Base-by-base conservation (phyloP, 1,284 basidiomycete species). In the Ganoderma lingzhi region DNA sequence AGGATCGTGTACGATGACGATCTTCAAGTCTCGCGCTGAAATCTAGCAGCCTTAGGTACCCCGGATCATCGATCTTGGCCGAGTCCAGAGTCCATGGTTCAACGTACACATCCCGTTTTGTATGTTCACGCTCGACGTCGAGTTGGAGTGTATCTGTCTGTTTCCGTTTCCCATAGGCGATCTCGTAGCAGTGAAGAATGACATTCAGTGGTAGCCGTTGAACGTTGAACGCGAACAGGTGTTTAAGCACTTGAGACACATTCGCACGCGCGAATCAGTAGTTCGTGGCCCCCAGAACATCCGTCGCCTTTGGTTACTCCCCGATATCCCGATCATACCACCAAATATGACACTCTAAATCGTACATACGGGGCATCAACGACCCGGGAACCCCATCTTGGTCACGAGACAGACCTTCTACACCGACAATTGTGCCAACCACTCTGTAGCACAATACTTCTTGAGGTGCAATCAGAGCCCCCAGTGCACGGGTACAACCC, bases 1-100 rank as follows among this genome's bases (percentile, higher is more conserved):
- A 67, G 28, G 62, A 71, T 73, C 14, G 66, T 75, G 2, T 74
- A 73, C 65, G 73, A 74, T 37, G 68, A 71, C 44, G 73, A 74
- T 30, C 60, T 69, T 9, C 51, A 67, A 15, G 28, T 65, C 3
- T 70, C 68, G 0, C 61, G 37, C 23, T 51, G 48, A 51, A 17
- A n/a, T 6, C 3, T 19, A n/a, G 45, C 45, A 48, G 45, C 8
- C n/a, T n/a, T 1, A 23, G 45, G 45, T 23, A 48, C 4, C 19
- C 45, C 12, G 12, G 14, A 44, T 15, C 14, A 44, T 2, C 42
- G n/a, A 44, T 44, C 2, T 19, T 17, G 42, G 17, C 17, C 17
- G 42, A 19, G n/a, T n/a, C n/a, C n/a, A n/a, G n/a, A n/a, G n/a
- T n/a, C n/a, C 42, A 15, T 48, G n/a, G 45, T 48, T n/a, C 45